Evolutionary conservation across 208 protist genomes (phyloP).

Genomic region (Trypanosoma melophagium): DNA sequence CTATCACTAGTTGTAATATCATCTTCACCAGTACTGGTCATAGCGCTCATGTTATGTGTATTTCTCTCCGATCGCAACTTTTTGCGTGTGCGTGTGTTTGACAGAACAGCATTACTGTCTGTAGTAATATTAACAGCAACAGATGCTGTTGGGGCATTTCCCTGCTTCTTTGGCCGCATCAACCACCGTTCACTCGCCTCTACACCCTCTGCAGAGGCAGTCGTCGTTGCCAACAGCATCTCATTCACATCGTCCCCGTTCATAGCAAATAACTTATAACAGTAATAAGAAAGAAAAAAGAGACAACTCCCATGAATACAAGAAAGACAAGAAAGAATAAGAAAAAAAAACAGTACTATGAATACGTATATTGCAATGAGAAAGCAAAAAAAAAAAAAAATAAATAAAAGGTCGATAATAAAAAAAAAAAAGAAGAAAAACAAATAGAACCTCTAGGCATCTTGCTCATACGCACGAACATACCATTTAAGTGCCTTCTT

Average conservation of each 20-base stretch:
- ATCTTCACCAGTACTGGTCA: constrained; percentile 21
- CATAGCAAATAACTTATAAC: not conserved
- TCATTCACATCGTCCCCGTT: constrained; percentile 46
- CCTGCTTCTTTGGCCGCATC: constrained; percentile 29
- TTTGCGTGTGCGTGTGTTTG: not conserved
- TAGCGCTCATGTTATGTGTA: constrained; percentile 10
- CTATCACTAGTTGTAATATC: not conserved
- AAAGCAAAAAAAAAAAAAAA: not conserved
- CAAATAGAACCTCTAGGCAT: not conserved
- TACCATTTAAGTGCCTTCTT: not conserved
- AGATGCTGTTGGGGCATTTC: constrained; percentile 7
- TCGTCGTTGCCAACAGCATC: constrained; percentile 45
- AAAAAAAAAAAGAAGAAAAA: too few species aligned
- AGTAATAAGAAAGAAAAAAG: constrained; percentile 9
- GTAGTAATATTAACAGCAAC: not conserved
- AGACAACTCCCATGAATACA: not conserved
- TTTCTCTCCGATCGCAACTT: constrained; percentile 7
- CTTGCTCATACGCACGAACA: not conserved
- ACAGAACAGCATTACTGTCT: not conserved
- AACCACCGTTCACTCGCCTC: constrained; percentile 33
- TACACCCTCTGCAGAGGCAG: constrained; percentile 38
- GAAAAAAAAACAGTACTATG: not conserved
- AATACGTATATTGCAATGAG: too few species aligned
- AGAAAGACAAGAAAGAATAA: not conserved
- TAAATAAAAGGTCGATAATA: not conserved